Base-by-base conservation (phyloP, 225 moss, liverwort and hornwort species). In the Thuidium tamariscinum region DNA sequence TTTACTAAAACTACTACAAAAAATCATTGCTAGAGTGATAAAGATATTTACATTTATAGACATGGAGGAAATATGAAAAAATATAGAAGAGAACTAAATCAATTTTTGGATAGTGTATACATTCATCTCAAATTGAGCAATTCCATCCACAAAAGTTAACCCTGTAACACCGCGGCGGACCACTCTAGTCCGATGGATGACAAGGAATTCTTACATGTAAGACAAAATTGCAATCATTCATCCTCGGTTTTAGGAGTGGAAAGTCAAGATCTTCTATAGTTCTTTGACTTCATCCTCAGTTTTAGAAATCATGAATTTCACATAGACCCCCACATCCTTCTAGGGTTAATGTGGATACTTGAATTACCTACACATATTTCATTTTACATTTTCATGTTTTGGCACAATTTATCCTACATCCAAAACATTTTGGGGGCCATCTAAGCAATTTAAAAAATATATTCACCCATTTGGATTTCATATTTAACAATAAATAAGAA, bases 1-100 rank as follows among this genome's bases (percentile, higher is more conserved):
- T 42, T 42, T 26, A 26, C 1, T 70, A 16, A 0, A 1, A 69
- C 5, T 5, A 26, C 0, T 42, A 0, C 5, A 16, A 41, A 68
- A 39, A 14, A 68, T 13, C 67, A 22, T 41, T 15, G 0, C 2
- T 14, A 69, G 5, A 15, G 1, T 14, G 2, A 26, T 26, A 3
- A 41, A 69, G 41, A 69, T 26, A 41, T 69, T 25, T 69, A 41
- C 8, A 42, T 26, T 0, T 3, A 42, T 2, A 5, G 0, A 69
- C 1, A 16, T 70, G 5, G 42, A 41, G 41, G 15, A 26, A 41
- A 69, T 19, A 23, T 39, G 4, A 26, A 68, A 68, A 8, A 39
- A 44, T 68, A 68, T 14, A 12, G 25, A 69, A 15, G 41, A 68
- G 7, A 68, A 39, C 1, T 9, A 2, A 41, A 69, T 69, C 25